phyloP scores from a whole-genome alignment of 192 early-diverging fungal species.

The Spinellus fusiger region DNA sequence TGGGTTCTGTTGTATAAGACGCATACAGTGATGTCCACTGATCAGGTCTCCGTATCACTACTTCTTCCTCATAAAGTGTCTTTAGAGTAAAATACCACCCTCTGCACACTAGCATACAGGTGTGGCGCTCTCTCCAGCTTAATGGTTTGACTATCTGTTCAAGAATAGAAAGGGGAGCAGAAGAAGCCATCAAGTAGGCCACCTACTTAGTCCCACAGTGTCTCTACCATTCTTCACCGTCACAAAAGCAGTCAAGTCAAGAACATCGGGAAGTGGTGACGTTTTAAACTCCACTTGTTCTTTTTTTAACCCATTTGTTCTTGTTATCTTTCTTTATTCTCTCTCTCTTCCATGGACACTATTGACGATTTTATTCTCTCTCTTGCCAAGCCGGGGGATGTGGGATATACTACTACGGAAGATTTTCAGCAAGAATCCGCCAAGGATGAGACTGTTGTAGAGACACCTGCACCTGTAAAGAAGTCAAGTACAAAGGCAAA shows the following conservation, averaged over 20 bases:
- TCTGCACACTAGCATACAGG: not conserved
- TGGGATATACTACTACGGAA: not conserved
- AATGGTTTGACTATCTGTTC: not conserved
- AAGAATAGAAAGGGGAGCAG: not conserved
- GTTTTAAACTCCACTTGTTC: not conserved
- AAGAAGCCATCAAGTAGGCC: not conserved
- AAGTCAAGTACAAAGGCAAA: not conserved
- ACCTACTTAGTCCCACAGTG: not conserved
- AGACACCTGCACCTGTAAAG: not conserved
- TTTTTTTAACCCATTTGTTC: not conserved
- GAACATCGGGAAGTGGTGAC: too few species aligned
- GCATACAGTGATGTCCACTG: too few species aligned
- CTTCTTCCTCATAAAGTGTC: not conserved
- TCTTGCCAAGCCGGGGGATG: conserved; percentile 13
- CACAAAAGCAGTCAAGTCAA: not conserved
- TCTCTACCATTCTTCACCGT: not conserved
- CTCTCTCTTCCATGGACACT: conserved; percentile 11
- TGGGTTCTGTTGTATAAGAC: too few species aligned
- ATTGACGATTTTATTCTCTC: conserved; percentile 29
- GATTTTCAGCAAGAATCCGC: conserved; percentile 1
- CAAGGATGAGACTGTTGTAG: not conserved
- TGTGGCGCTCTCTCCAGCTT: not conserved
- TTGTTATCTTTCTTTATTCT: not conserved
- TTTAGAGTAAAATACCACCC: not conserved
- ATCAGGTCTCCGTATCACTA: not conserved